These are phyloP conservation scores for Hippophae gyantsensis DNA, from an alignment of 306 rosid genomes.

Conservation along the genomic window DNA sequence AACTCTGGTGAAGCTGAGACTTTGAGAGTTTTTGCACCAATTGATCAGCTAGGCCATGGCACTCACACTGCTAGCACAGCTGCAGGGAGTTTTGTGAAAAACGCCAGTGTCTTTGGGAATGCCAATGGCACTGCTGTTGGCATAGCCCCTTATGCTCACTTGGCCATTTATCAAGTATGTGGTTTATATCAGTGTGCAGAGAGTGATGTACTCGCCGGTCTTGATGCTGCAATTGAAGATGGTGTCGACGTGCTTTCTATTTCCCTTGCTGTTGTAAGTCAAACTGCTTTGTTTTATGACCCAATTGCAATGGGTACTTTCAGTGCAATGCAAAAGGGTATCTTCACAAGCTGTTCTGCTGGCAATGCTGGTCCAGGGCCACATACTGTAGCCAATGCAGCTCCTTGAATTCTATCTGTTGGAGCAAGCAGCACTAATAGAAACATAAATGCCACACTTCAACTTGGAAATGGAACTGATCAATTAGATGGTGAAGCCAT, in stretches of 20 bases:
- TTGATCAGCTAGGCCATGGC: slow-evolving; percentile 46
- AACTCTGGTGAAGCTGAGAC: not conserved
- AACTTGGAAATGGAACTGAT: slow-evolving; percentile 28
- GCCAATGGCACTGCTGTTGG: slow-evolving; percentile 62
- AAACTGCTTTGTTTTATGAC: slow-evolving; percentile 31
- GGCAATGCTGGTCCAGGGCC: slow-evolving; percentile 43
- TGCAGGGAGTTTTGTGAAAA: slow-evolving; percentile 36
- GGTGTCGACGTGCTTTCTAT: slow-evolving; percentile 54
- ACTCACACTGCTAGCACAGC: slow-evolving; percentile 62
- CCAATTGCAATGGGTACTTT: slow-evolving; percentile 42
- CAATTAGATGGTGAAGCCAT: slow-evolving; percentile 34
- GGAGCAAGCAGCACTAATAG: slow-evolving; percentile 37
- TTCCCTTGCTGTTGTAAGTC: slow-evolving; percentile 35
- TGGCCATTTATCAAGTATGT: slow-evolving; percentile 39
- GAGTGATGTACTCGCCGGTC: slow-evolving; percentile 16
- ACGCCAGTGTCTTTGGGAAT: slow-evolving; percentile 42
- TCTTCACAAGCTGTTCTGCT: slow-evolving; percentile 51
- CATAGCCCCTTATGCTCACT: slow-evolving; percentile 58
- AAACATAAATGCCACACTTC: slow-evolving; percentile 27
- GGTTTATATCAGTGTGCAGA: slow-evolving; percentile 9
- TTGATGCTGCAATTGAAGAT: slow-evolving; percentile 22
- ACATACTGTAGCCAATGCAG: slow-evolving; percentile 39
- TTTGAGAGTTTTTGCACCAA: slow-evolving; percentile 18
- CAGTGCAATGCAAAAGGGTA: slow-evolving; percentile 49
- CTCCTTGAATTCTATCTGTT: slow-evolving; percentile 41